These are phyloP conservation scores for Hyphodiscus hymeniophilus DNA, from an alignment of 495 filamentous ascomycete genomes.

Conservation along the genomic window DNA sequence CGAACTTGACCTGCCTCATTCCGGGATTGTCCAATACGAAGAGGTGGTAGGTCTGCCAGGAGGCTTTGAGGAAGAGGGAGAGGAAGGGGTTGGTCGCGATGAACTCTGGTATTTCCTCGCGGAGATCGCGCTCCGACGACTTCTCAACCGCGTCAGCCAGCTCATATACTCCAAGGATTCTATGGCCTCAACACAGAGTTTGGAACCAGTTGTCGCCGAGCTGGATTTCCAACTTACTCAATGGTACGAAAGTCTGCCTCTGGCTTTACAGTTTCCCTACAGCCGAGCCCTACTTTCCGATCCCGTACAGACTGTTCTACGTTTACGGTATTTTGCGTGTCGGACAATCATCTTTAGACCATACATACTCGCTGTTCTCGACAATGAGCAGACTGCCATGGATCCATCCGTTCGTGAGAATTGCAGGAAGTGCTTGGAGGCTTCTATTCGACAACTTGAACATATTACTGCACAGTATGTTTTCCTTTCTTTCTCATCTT, in stretches of 20 bases:
- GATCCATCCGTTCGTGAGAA: slow-evolving; percentile 66
- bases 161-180: slow-evolving; percentile 72
- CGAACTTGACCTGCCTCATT: slow-evolving; percentile 74
- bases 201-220: slow-evolving; percentile 70
- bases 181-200: slow-evolving; percentile 55
- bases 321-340: slow-evolving; percentile 75
- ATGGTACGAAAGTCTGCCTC: slow-evolving; percentile 73
- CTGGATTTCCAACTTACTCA: slow-evolving; percentile 75
- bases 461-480: slow-evolving; percentile 68
- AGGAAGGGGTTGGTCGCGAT: slow-evolving; percentile 56
- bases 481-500: neutral
- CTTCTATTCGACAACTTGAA: slow-evolving; percentile 70
- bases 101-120: slow-evolving; percentile 81
- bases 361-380: slow-evolving; percentile 70
- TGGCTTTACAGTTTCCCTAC: slow-evolving; percentile 68
- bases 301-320: slow-evolving; percentile 69
- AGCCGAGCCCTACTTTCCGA: slow-evolving; percentile 54
- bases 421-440: slow-evolving; percentile 75
- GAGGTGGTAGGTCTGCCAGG: slow-evolving; percentile 71
- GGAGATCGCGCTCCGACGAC: slow-evolving; percentile 67
- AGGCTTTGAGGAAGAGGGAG: slow-evolving; percentile 54
- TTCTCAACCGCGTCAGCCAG: slow-evolving; percentile 72
- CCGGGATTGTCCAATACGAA: slow-evolving; percentile 72
- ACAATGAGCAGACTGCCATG: slow-evolving; percentile 62
- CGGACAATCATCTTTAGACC: slow-evolving; percentile 79